phyloP scores from a whole-genome alignment of 2,329 filamentous ascomycete species.

The Aspergillus transmontanensis region DNA sequence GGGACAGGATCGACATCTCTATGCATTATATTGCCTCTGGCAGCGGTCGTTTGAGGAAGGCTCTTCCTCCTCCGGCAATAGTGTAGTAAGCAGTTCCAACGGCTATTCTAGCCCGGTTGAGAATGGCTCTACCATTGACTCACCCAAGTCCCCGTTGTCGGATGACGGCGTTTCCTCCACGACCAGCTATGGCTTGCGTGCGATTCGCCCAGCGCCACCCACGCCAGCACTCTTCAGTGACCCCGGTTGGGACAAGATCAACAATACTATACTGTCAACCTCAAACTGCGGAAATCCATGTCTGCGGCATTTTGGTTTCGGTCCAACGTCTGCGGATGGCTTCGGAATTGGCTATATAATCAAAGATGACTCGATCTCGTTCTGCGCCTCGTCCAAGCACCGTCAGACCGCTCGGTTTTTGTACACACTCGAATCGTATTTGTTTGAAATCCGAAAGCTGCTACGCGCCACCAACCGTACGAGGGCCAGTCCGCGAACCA shows the following conservation, averaged over 20 bases:
- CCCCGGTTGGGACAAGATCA: slow-evolving; percentile 88
- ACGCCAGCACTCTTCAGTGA: slow-evolving; percentile 83
- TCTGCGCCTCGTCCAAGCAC: slow-evolving; percentile 92
- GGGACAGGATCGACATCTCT: slow-evolving; percentile 90
- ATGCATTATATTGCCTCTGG: slow-evolving; percentile 93
- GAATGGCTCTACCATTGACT: slow-evolving; percentile 27
- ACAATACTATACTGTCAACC: slow-evolving; percentile 90
- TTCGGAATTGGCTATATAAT: slow-evolving; percentile 99
- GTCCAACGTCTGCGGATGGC: slow-evolving; percentile 87
- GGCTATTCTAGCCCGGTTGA: slow-evolving; percentile 65
- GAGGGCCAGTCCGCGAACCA: slow-evolving; percentile 55
- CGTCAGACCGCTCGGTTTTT: slow-evolving; percentile 89
- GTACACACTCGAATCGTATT: slow-evolving; percentile 84
- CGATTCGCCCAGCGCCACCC: slow-evolving; percentile 46
- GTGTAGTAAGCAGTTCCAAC: slow-evolving; percentile 55
- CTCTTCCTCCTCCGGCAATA: slow-evolving; percentile 53
- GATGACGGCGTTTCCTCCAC: slow-evolving; percentile 47
- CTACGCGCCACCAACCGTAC: slow-evolving; percentile 69
- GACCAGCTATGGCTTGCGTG: slow-evolving; percentile 60
- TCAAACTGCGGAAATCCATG: slow-evolving; percentile 99
- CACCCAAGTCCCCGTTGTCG: slow-evolving; percentile 40
- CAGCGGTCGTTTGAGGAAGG: slow-evolving; percentile 83
- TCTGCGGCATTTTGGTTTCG: slow-evolving; percentile 93
- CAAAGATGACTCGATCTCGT: slow-evolving; percentile 87
- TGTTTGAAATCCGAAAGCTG: slow-evolving; percentile 85